Evolutionary conservation across 1,139 yeast genomes (phyloP), one percentile per base, ranked within the genome.

Genomic region (Torulaspora pretoriensis): DNA sequence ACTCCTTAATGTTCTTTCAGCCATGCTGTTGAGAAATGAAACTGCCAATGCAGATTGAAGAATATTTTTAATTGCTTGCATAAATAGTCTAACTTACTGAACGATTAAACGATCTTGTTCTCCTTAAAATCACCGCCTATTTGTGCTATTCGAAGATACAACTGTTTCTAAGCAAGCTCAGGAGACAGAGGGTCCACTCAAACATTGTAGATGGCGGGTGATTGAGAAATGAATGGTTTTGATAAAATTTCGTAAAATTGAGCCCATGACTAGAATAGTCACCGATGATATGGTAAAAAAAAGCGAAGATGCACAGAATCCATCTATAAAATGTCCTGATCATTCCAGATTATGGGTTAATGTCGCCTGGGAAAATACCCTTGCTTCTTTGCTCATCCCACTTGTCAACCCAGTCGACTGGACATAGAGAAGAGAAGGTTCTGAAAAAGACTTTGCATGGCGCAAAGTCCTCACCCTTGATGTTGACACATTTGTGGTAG

Each of bases 381-480:
- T 73, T 72, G 53, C 66, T 77, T 74, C 97, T 87, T 77, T 89
- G 96, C 63, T 83, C 96, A 67, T 92, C 94, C 97, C 97, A 92
- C 71, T 76, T 87, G 68, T 83, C 95, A 59, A 85, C 78, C 97
- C 97, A 89, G 63, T 83, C 83, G 46, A 80, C 75, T 51, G 98
- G 98, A 73, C 98, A 92, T 68, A 92, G 77, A 29, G 97, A 79
- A 60, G 84, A 79, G 77, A 78, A 92, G 49, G 97, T 87, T 72
- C 81, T 84, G 82, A 80, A 87, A 75, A 92, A 92, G 59, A 87
- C 89, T 73, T 89, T 79, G 73, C 98, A 92, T 65, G 97, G 97
- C 64, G 90, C 96, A 66, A 92, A 92, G 55, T 90, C 97, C 73
- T 92, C 97, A 67, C 98, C 98, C 76, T 90, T 90, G 59, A 90